These are phyloP conservation scores for Grigorovia yakushimaensis DNA, from an alignment of 805 yeast genomes.

Conservation along the genomic window DNA sequence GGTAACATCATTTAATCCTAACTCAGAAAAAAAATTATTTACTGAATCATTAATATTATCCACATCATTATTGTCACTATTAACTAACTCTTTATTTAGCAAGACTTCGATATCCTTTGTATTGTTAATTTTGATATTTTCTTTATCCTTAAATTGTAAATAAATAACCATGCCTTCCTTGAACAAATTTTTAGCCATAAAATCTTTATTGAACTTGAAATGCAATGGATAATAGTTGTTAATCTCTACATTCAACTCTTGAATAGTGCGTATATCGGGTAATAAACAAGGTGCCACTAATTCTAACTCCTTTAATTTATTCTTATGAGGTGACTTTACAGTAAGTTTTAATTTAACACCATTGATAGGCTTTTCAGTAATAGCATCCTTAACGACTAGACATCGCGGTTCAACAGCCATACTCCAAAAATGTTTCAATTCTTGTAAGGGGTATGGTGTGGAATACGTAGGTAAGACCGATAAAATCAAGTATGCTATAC, in stretches of 20 bases:
- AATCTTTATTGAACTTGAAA: constrained; percentile 29
- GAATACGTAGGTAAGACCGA: constrained; percentile 56
- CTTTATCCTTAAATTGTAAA: constrained; percentile 13
- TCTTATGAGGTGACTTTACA: constrained; percentile 21
- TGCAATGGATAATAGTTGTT: constrained; percentile 44
- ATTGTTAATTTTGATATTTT: constrained; percentile 1
- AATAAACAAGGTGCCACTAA: constrained; percentile 56
- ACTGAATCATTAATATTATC: constrained; percentile 1
- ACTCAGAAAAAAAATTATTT: constrained; percentile 1
- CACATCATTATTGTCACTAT: background rate
- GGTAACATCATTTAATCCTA: constrained; percentile 9
- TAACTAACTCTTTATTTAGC: constrained; percentile 8
- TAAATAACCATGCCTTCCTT: constrained; percentile 22
- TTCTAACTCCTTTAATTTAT: constrained; percentile 31
- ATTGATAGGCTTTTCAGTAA: constrained; percentile 45
- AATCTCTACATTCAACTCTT: constrained; percentile 37
- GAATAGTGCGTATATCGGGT: constrained; percentile 47
- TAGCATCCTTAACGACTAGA: constrained; percentile 63
- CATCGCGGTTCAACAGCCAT: constrained; percentile 74
- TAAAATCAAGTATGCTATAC: constrained; percentile 40
- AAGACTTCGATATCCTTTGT: constrained; percentile 8
- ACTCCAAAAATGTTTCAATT: constrained; percentile 85
- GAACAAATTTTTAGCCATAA: constrained; percentile 17
- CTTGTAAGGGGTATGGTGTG: constrained; percentile 55
- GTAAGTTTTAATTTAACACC: constrained; percentile 33